Evolutionary conservation across 2,329 filamentous ascomycete species (phyloP).

Genomic region (Hymenoscyphus fructigenus): DNA sequence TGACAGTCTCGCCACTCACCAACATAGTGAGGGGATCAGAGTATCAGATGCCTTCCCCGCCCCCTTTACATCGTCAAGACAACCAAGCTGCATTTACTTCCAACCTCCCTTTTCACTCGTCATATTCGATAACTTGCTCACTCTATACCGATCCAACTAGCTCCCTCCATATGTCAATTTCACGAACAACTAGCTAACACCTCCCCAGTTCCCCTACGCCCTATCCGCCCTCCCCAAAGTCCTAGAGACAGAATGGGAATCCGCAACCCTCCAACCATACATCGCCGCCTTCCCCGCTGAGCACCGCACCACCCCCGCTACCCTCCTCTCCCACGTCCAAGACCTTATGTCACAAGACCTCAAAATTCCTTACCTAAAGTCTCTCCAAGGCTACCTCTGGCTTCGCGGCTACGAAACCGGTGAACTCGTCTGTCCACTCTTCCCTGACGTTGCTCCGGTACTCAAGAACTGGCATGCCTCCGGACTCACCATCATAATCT

Average conservation of each 20-base stretch:
- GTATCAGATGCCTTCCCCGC: background rate
- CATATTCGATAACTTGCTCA: background rate
- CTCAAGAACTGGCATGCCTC: slow-evolving; percentile 59
- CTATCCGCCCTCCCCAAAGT: slow-evolving; percentile 63
- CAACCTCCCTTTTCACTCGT: background rate
- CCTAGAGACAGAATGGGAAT: slow-evolving; percentile 66
- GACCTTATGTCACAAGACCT: slow-evolving; percentile 71
- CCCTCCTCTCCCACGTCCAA: slow-evolving; percentile 64
- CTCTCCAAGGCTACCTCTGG: slow-evolving; percentile 79
- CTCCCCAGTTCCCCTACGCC: slow-evolving; percentile 71
- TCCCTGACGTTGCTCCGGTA: slow-evolving; percentile 68
- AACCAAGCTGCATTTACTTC: slow-evolving; percentile 1
- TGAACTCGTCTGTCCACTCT: slow-evolving; percentile 69
- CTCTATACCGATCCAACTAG: background rate
- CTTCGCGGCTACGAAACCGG: slow-evolving; percentile 69
- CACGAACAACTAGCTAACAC: slow-evolving; percentile 18
- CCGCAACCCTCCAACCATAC: slow-evolving; percentile 62
- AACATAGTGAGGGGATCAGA: background rate
- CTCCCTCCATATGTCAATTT: background rate
- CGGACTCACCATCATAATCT: slow-evolving; percentile 64
- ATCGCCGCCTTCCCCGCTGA: slow-evolving; percentile 69
- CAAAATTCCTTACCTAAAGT: slow-evolving; percentile 76
- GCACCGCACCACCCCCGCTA: slow-evolving; percentile 55
- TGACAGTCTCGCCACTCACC: background rate
- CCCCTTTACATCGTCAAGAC: background rate